Base-by-base conservation (phyloP, 2,329 filamentous ascomycete species). In the Teratosphaeria viscida region DNA sequence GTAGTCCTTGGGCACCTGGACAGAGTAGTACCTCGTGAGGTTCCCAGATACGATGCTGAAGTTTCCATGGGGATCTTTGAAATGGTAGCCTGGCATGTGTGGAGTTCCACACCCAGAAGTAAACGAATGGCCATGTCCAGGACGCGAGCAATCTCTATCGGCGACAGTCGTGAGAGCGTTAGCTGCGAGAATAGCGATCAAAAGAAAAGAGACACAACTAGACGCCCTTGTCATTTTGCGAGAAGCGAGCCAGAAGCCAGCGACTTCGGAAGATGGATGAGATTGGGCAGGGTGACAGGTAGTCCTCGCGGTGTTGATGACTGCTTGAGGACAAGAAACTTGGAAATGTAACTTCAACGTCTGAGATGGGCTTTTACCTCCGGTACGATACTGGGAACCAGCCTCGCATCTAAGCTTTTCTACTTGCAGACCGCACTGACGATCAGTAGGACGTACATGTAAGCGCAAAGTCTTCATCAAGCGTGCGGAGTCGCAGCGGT, bases 1-100 rank as follows among this genome's bases (percentile, higher is more conserved):
- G 59, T 70, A 70, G 19, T 54, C 39, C n/a, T 56, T 12, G 5
- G 68, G 67, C 6, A 69, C 63, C 26, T 67, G 63, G 43, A 70
- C 64, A 8, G 61, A 56, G 56, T 67, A 70, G n/a, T 63, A 65
- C 23, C 68, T 59, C 12, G 56, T 64, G 23, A 58, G 56, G 39
- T 59, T 59, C 53, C 61, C 64, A 5, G 65, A 65, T 2, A 58
- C 43, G 29, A 69, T 62, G 39, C 57, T 61, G 61, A 60, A 53
- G 43, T 56, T 61, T 16, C 49, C 52, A 16, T 57, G 7, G 52
- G 2, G 27, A 26, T 58, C 47, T 10, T 26, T n/a, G 16, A 12
- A 43, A 27, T 59, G 53, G 43, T 55, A 59, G 19, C 57, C 57
- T 55, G 57, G 19, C 12, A n/a, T 29, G 26, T 60, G 59, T 16